Base-by-base conservation (phyloP, 805 yeast species). In the Candida odintsovae region DNA sequence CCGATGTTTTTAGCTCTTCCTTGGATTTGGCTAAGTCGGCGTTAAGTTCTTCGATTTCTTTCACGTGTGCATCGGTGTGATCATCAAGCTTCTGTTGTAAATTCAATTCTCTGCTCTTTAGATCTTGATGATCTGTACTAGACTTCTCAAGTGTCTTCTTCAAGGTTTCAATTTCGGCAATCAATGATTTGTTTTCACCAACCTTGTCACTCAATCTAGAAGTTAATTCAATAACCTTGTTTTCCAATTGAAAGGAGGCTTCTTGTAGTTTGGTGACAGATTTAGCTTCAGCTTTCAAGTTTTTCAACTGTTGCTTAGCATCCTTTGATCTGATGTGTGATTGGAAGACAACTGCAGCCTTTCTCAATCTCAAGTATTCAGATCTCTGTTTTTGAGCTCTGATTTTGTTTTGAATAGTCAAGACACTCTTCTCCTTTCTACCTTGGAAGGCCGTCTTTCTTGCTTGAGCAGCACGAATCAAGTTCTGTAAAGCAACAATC, bases 171-270 rank as follows among this genome's bases (percentile, higher is more conserved):
- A 90, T 77, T 58, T 86, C 85, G 15, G 68, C 67, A 49, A 78
- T 73, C 60, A 92, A 73, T 50, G 75, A 77, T 69, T 83, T 84
- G 66, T 90, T 90, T 56, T 89, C 97, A 54, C 80, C 86, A 22
- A 86, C 83, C 64, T 88, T 86, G 33, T 81, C 68, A 0, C 96
- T 80, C 50, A 92, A 73, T 12, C 84, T 77, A 61, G 92, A 95
- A 4, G 97, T 92, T 56, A 94, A 78, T 66, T 90, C 95, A 54
- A 94, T 90, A n/a, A 95, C 97, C 73, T 95, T 94, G 68, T 94
- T 94, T 67, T 94, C 99, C 59, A 95, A 77, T 64, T 86, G 81
- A 69, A 89, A 94, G 58, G 95, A 90, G 36, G 88, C 95, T 64
- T 92, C 96, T 66, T 88, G 81, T 71, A 88, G 77, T 62, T 85